Evolutionary conservation across 2,329 filamentous ascomycete species (phyloP), one percentile per base, ranked within the genome.

Genomic region (Neophaeococcomyces mojaviensis): DNA sequence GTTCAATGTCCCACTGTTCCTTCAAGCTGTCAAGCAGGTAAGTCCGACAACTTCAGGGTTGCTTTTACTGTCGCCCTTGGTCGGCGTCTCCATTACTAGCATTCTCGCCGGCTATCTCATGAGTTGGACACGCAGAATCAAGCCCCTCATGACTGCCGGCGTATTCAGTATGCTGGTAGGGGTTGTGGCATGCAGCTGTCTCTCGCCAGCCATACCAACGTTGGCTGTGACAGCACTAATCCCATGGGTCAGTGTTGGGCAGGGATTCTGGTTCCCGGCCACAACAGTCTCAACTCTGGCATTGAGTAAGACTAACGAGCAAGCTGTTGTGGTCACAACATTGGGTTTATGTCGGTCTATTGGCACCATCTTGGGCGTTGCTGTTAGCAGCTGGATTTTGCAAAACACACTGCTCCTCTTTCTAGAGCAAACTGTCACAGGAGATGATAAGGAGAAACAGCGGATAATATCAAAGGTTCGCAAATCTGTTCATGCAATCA

Each of bases 1-100:
- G 16, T 81, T 81, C 59, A 81, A 81, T 60, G 71, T 76, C n/a
- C 82, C 82, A 1, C 68, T 86, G 9, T 86, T 79, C 67, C 85
- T 84, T 64, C 81, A 84, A 59, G 79, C 78, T 45, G 81, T 84
- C 12, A 74, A 83, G 24, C 74, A 82, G 41, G 78, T 79, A 48
- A 72, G 71, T 10, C 78, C 83, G 18, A 85, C 82, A 0, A 66
- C 70, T 9, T 84, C 82, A 0, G 82, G 82, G n/a, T 73, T 85
- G 22, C 76, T 78, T 36, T 78, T 87, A 38, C 73, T 83, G 22
- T 66, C 80, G 7, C 80, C 80, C 2, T 75, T 77, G 2, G 53
- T 78, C 20, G 71, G 63, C 3, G 58, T 66, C 22, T 68, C 64
- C 1, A 52, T 69, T 31, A 67, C 64, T 37, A 66, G 65, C 19